Evolutionary conservation across 352 stramenopile species (phyloP).

Genomic region (Thraustochytrium striatum): DNA sequence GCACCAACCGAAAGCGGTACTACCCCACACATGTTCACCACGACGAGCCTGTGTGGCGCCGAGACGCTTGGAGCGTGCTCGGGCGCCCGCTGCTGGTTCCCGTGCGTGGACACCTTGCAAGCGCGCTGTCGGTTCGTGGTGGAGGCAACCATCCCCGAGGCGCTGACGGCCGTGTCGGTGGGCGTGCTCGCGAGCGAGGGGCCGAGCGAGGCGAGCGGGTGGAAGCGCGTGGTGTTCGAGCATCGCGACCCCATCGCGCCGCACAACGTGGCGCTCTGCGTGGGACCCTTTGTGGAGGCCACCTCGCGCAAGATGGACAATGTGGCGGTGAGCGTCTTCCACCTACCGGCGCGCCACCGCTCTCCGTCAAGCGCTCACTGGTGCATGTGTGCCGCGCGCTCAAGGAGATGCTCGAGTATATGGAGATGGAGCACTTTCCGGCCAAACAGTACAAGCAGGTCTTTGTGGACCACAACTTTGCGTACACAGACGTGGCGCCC

Average conservation of each 20-base stretch:
- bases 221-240: constrained; percentile 12
- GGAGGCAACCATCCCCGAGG: constrained; percentile 20
- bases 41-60: not conserved
- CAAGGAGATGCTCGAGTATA: constrained; percentile 12
- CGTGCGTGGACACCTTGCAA: constrained; percentile 37
- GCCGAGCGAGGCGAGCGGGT: not conserved
- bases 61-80: constrained; percentile 9
- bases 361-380: no score
- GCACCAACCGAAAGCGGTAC: constrained; percentile 9
- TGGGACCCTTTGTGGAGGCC: constrained; percentile 36
- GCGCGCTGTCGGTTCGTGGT: constrained; percentile 8
- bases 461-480: constrained; percentile 35
- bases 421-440: constrained; percentile 21
- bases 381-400: constrained; percentile 17
- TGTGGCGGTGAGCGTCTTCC: constrained; percentile 3
- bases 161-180: constrained; percentile 2
- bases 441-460: constrained; percentile 31
- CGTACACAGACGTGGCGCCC: not conserved
- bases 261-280: constrained; percentile 46
- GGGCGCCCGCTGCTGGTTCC: constrained; percentile 44
- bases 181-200: not conserved
- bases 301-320: not conserved
- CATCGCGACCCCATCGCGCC: constrained; percentile 13
- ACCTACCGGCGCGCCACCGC: constrained; percentile 7
- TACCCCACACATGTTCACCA: constrained; percentile 18